Percentiles rank a stretch among this genome's conserved stretches.
Evolutionary conservation across 176 grass and related monocot species (phyloP).

Genomic region (Chrysopogon serrulatus): DNA sequence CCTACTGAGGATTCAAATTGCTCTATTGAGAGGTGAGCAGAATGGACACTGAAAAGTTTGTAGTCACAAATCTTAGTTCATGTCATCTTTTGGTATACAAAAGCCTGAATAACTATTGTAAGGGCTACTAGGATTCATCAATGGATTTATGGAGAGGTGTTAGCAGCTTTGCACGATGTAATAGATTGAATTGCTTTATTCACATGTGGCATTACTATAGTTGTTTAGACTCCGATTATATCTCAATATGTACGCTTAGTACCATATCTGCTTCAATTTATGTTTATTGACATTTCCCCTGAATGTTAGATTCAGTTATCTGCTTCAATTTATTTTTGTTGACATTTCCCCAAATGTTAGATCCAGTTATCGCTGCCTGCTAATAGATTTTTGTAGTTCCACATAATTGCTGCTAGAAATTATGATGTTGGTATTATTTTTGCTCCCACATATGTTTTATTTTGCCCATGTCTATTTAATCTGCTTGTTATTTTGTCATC

Average conservation of each 20-base stretch:
- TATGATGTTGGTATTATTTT: background rate
- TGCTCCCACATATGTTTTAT: background rate
- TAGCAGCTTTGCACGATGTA: conserved; percentile 33
- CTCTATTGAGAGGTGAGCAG: conserved; percentile 36
- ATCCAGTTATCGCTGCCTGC: background rate
- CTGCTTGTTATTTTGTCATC: background rate
- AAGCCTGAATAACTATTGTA: conserved; percentile 38
- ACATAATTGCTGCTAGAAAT: background rate
- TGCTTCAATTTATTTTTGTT: background rate
- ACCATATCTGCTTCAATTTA: background rate
- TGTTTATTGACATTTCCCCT: background rate
- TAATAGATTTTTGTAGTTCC: background rate
- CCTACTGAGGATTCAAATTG: background rate
- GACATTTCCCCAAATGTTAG: background rate
- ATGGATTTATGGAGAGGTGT: conserved; percentile 29
- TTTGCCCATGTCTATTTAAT: background rate
- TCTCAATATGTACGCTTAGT: conserved; percentile 12
- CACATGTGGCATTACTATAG: conserved; percentile 11
- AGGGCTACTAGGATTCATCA: conserved; percentile 33
- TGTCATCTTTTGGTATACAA: conserved; percentile 47
- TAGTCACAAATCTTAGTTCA: conserved; percentile 22
- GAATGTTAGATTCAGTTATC: background rate
- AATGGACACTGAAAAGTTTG: conserved; percentile 33
- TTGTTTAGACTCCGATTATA: conserved; percentile 2
- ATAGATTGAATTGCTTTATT: conserved; percentile 45